Base-by-base conservation (phyloP, 2,329 filamentous ascomycete species). In the Colletotrichum sp. region DNA sequence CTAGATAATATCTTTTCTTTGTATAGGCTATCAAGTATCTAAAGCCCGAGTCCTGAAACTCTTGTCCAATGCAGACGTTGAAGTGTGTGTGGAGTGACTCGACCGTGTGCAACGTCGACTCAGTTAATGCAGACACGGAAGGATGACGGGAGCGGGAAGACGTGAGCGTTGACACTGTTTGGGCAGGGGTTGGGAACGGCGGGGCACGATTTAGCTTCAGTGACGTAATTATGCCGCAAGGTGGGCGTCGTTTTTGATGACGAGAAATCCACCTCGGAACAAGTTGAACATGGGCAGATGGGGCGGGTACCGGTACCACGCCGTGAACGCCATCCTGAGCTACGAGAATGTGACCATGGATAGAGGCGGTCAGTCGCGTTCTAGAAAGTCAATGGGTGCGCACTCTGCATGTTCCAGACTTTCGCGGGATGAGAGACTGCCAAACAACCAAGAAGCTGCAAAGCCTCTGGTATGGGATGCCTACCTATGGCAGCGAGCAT, bases 1-100 rank as follows among this genome's bases (percentile, higher is more conserved):
- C 44, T 73, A 68, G 59, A 76, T 76, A 73, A 60, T 76, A 73
- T 76, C 26, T 73, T 52, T 52, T 73, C 49, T 76, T 73, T 73
- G 73, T 69, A 73, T 60, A 73, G 69, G 63, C 26, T 67, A 63
- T 68, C 39, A 16, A 68, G 57, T 57, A 67, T 67, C 55, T 24
- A 18, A 32, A 55, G 49, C 62, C 15, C 26, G 21, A 39, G 55
- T 16, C 21, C 32, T 60, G 52, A 69, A 44, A 69, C 16, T 32
- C n/a, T 28, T 3, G 49, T 52, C 10, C 21, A 32, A 30, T 28
- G 57, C 32, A 68, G 34, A n/a, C 8, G 34, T 39, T 32, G n/a
- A 39, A 8, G 30, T 30, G 30, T 72, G 62, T 63, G 32, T 49
- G 18, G 13, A 7, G 21, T 62, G 62, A 49, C 36, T 63, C 65